These are phyloP conservation scores for Primulina tabacum DNA, from an alignment of 257 asterid species.

Conservation along the genomic window DNA sequence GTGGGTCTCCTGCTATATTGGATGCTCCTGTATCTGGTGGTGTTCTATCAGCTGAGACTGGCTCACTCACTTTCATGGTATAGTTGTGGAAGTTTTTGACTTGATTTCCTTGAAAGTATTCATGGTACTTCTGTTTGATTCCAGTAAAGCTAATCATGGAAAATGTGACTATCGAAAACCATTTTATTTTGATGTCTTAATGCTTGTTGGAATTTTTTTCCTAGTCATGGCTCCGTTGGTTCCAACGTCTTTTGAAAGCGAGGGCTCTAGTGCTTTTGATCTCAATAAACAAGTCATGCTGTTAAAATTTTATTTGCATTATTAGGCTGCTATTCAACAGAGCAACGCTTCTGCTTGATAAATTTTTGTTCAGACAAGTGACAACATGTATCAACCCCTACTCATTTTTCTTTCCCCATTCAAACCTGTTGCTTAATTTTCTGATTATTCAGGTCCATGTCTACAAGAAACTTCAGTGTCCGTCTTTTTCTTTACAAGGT, in stretches of 20 bases:
- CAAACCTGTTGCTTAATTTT: background rate
- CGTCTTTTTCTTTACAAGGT: background rate
- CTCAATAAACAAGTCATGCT: background rate
- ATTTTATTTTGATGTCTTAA: no score
- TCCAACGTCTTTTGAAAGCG: background rate
- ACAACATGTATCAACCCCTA: no score
- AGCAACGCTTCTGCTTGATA: background rate
- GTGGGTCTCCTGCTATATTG: slow-evolving; percentile 64
- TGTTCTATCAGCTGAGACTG: slow-evolving; percentile 78
- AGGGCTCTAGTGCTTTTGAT: background rate
- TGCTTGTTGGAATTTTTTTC: background rate
- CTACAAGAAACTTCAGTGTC: background rate
- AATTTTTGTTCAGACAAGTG: background rate
- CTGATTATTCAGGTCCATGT: background rate
- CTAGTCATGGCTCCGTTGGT: background rate
- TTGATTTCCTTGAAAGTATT: background rate
- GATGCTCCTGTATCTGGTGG: slow-evolving; percentile 99
- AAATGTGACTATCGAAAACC: background rate
- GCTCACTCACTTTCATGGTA: slow-evolving; percentile 97
- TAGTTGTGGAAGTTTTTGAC: slow-evolving; percentile 11
- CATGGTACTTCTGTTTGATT: background rate
- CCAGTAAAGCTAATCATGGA: background rate
- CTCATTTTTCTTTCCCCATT: background rate
- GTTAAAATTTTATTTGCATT: background rate
- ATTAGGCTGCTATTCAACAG: background rate